Percentiles rank a stretch among this genome's conserved stretches.
Conservation (phyloP, 2,329 filamentous ascomycete genomes). For the Phymatotrichopsis omnivora region DNA sequence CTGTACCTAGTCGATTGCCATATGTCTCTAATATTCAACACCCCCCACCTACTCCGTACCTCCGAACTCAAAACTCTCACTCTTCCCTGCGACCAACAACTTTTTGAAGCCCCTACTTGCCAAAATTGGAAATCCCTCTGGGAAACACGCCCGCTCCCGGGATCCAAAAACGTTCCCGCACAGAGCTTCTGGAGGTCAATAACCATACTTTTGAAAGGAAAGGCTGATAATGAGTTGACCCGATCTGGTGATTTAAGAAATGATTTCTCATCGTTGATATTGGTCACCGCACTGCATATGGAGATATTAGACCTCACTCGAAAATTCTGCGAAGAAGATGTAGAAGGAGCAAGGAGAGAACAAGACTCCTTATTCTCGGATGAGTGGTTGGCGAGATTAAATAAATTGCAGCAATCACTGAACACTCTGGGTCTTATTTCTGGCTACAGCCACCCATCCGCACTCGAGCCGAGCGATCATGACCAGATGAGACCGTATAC, state of each 20-base stretch:
- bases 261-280: conserved; percentile 29
- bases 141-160: conserved; percentile 22
- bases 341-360: conserved; percentile 25
- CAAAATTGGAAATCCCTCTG: conserved; percentile 28
- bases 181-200: conserved; percentile 28
- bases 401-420: conserved; percentile 23
- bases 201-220: conserved; percentile 27
- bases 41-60: conserved; percentile 29
- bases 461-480: conserved; percentile 14
- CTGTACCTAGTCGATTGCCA: conserved; percentile 30
- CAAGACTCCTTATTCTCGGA: conserved; percentile 23
- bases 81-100: conserved; percentile 30
- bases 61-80: conserved; percentile 29
- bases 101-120: conserved; percentile 28
- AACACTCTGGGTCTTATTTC: conserved; percentile 22
- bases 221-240: conserved; percentile 24
- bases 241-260: conserved; percentile 17
- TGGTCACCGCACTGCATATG: conserved; percentile 30
- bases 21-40: conserved; percentile 29
- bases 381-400: conserved; percentile 25
- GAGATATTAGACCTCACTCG: conserved; percentile 30
- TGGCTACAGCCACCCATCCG: conserved; percentile 22
- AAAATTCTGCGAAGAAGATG: conserved; percentile 29
- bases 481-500: too few relatives aligned
- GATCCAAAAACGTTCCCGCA: conserved; percentile 24